phyloP scores from a whole-genome alignment of 768 basidiomycete species.

The Pholiota conissans region DNA sequence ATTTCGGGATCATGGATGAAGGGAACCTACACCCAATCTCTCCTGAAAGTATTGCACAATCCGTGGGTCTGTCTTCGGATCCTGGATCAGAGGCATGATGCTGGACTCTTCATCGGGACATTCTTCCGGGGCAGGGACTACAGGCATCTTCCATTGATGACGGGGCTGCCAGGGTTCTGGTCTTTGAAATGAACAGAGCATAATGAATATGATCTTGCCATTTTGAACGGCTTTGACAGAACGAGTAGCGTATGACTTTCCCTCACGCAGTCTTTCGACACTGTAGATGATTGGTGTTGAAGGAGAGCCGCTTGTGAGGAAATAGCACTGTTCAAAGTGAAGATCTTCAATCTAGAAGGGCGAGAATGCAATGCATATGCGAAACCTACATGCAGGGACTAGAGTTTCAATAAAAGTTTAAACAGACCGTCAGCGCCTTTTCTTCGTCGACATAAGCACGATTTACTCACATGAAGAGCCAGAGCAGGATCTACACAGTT shows the following conservation, averaged over 20 bases:
- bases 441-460: not conserved
- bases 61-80: slow-evolving; percentile 31
- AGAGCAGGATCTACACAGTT: slow-evolving; percentile 67
- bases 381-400: slow-evolving; percentile 71
- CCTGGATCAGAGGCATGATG: slow-evolving; percentile 30
- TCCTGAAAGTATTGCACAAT: slow-evolving; percentile 33
- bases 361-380: not conserved
- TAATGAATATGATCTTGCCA: slow-evolving; percentile 49
- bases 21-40: slow-evolving; percentile 24
- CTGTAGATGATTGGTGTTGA: slow-evolving; percentile 75
- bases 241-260: slow-evolving; percentile 71
- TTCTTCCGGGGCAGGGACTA: slow-evolving; percentile 57
- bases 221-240: slow-evolving; percentile 60
- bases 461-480: slow-evolving; percentile 65
- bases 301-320: slow-evolving; percentile 72
- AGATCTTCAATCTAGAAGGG: not conserved
- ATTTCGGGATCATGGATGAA: not conserved
- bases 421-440: not conserved
- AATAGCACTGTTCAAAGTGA: slow-evolving; percentile 65
- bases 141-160: slow-evolving; percentile 69
- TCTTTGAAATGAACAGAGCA: slow-evolving; percentile 81
- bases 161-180: slow-evolving; percentile 76
- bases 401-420: not conserved
- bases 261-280: slow-evolving; percentile 75
- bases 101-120: slow-evolving; percentile 59